phyloP scores from a whole-genome alignment of 495 filamentous ascomycete genomes.

The Penicillium parvum region DNA sequence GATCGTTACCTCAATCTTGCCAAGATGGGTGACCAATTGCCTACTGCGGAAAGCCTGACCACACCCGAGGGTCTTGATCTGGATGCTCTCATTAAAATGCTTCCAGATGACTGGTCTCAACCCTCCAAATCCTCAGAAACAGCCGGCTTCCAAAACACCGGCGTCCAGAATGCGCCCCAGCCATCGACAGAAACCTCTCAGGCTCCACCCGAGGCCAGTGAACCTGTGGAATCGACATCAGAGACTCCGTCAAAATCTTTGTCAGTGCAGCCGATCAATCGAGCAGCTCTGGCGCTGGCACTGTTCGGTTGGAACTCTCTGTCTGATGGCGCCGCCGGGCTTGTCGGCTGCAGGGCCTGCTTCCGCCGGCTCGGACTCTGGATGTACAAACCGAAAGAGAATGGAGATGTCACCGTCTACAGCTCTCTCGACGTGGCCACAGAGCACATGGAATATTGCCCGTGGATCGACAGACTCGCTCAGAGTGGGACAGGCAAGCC shows the following conservation, averaged over 20 bases:
- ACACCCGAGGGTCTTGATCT: constrained; percentile 41
- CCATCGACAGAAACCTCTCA: no score
- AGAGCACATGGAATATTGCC: constrained; percentile 78
- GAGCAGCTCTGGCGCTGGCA: constrained; percentile 67
- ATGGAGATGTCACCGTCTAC: constrained; percentile 55
- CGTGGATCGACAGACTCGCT: constrained; percentile 62
- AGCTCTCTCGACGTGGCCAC: constrained; percentile 57
- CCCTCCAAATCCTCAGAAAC: constrained; percentile 13
- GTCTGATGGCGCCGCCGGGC: constrained; percentile 57
- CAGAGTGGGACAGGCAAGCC: constrained; percentile 48
- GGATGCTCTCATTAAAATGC: constrained; percentile 24
- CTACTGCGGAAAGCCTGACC: constrained; percentile 44
- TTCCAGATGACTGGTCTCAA: constrained; percentile 30
- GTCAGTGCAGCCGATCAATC: constrained; percentile 51
- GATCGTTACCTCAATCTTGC: constrained; percentile 55
- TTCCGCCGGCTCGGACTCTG: constrained; percentile 87
- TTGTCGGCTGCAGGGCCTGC: constrained; percentile 77
- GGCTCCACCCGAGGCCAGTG: no score
- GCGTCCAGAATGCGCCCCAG: no score
- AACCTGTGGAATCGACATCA: no score
- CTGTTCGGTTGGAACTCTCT: constrained; percentile 83
- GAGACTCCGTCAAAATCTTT: no score
- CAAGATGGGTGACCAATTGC: constrained; percentile 47
- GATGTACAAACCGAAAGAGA: constrained; percentile 70
- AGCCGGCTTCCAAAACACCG: no score